Base-by-base conservation (phyloP, 1,284 basidiomycete genomes). In the Microbotryum scabiosae region DNA sequence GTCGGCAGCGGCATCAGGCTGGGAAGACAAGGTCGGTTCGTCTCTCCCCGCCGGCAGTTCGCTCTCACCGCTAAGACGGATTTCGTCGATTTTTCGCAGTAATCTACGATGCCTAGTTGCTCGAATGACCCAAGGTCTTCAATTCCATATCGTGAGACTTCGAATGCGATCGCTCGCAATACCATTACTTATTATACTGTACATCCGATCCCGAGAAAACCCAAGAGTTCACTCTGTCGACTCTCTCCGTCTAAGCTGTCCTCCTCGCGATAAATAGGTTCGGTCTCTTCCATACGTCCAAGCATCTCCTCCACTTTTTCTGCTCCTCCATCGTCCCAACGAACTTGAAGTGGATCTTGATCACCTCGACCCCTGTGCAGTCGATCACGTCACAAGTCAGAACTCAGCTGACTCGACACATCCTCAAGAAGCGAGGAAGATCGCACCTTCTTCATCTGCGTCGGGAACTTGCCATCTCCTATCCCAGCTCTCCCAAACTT, bases 331-430 rank as follows among this genome's bases (percentile, higher is more conserved):
- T 84, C 8, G 76, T 79, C 1, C 90, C 90, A 51, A 85, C 80
- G 65, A 89, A 92, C 21, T 81, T 77, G 82, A 88, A 93, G 63
- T 88, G 84, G 18, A 94, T 82, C 36, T 81, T 84, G 36, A 94
- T 79, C 69, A 90, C 85, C 4, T 79, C 73, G 68, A 90, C 88
- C 0, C 89, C 91, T 76, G 93, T 90, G 16, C 36, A 41, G 36
- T 41, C 36, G 36, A 0, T 75, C 75, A 7, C 76, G 54, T 20
- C 72, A 70, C 0, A 83, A 87, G 20, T 78, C 78, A 44, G 79
- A 76, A 14, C 78, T 77, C 72, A 85, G 92, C 7, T 79, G 74
- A 12, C 74, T 76, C 66, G 88, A 85, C 2, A 85, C 88, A 0
- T 77, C 60, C 66, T 81, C 82, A 21, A 56, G 28, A 56, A 44